A percentile compares a stretch with the other conserved stretches of the same genome.
Evolutionary conservation across 2,329 filamentous ascomycete genomes (phyloP).

Genomic region (Talaromyces sp.): DNA sequence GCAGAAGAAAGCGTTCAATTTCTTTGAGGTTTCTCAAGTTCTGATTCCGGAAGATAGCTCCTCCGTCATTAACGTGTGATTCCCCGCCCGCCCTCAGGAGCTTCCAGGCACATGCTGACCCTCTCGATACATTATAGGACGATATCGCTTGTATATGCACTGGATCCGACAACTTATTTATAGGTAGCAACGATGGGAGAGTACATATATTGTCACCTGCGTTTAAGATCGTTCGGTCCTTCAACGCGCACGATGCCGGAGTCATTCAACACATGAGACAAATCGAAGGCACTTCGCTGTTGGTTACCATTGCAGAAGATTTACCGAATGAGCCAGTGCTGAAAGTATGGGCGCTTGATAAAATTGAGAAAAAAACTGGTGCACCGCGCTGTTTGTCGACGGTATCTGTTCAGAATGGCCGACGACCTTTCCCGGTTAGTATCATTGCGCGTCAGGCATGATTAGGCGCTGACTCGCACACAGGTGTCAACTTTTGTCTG

Average conservation of each 20-base stretch:
- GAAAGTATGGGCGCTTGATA: slow-evolving; percentile 97
- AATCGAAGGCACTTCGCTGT: slow-evolving; percentile 76
- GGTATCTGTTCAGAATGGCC: slow-evolving; percentile 79
- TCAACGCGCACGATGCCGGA: slow-evolving; percentile 73
- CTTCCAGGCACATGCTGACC: slow-evolving; percentile 7
- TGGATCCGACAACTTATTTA: slow-evolving; percentile 83
- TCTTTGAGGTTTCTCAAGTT: slow-evolving; percentile 92
- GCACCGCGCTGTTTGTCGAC: slow-evolving; percentile 84
- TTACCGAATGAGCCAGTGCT: slow-evolving; percentile 80
- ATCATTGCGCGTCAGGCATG: background rate
- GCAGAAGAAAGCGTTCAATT: slow-evolving; percentile 99
- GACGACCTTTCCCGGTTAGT: slow-evolving; percentile 83
- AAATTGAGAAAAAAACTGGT: slow-evolving; percentile 88
- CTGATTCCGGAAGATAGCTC: slow-evolving; percentile 74
- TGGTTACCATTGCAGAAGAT: slow-evolving; percentile 81
- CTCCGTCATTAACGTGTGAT: slow-evolving; percentile 70
- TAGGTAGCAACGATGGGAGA: slow-evolving; percentile 78
- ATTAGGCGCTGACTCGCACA: slow-evolving; percentile 5
- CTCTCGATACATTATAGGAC: slow-evolving; percentile 38
- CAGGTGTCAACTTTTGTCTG: slow-evolving; percentile 78
- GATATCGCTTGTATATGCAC: slow-evolving; percentile 81
- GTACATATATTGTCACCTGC: slow-evolving; percentile 82
- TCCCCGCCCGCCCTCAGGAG: background rate
- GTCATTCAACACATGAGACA: slow-evolving; percentile 90
- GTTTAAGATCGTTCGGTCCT: slow-evolving; percentile 83